Percentiles rank a stretch among this genome's conserved stretches.
Evolutionary conservation across 768 basidiomycete genomes (phyloP).

Genomic region (Gloeostereum incarnatum): DNA sequence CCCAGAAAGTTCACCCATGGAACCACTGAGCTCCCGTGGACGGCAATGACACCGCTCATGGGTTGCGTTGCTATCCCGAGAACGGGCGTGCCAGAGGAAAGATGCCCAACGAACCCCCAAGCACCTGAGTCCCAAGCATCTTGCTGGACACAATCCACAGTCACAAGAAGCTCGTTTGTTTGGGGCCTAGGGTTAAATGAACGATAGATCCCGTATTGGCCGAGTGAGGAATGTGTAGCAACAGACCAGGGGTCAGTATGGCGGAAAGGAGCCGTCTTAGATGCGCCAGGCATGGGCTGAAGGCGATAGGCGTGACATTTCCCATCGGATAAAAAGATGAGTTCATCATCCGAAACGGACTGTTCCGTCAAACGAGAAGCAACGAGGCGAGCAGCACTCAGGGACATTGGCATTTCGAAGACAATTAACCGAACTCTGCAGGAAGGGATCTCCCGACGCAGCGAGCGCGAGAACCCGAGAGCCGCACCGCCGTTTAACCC

Average conservation of each 20-base stretch:
- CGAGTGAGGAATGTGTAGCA: not conserved
- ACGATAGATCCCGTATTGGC: not conserved
- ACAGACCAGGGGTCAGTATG: not conserved
- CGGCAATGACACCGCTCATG: not conserved
- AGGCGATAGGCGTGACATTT: not conserved
- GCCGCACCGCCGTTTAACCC: slow-evolving; percentile 1
- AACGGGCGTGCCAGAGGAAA: not conserved
- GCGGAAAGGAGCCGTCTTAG: too few species aligned
- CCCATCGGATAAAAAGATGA: not conserved
- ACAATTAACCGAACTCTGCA: not conserved
- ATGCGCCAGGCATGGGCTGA: not conserved
- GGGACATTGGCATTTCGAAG: not conserved
- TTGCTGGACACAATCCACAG: not conserved
- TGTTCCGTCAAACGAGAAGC: not conserved
- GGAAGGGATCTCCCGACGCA: not conserved
- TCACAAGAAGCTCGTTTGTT: not conserved
- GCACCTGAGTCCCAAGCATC: not conserved
- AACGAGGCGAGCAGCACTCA: not conserved
- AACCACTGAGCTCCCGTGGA: not conserved
- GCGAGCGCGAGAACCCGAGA: slow-evolving; percentile 2
- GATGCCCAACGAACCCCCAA: not conserved
- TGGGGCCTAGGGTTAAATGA: not conserved
- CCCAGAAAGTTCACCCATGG: not conserved
- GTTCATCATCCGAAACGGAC: not conserved
- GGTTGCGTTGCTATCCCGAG: not conserved